These are phyloP conservation scores for Agrocybe pediades DNA, from an alignment of 768 basidiomycete genomes.

Conservation along the genomic window DNA sequence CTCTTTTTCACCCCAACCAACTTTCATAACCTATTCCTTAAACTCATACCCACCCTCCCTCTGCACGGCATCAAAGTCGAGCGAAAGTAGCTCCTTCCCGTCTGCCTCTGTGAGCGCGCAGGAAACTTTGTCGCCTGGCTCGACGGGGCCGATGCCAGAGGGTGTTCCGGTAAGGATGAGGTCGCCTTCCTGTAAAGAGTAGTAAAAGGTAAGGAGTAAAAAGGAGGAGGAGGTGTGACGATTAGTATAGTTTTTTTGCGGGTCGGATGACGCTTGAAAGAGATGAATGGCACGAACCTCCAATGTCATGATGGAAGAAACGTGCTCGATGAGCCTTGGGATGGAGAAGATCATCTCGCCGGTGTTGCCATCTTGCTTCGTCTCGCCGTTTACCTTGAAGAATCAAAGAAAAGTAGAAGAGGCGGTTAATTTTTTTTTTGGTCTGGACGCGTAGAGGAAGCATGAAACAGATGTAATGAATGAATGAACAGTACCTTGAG, in stretches of 20 bases:
- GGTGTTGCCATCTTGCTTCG: constrained; percentile 86
- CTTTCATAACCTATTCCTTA: constrained; percentile 28
- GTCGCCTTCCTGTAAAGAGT: constrained; percentile 72
- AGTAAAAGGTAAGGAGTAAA: background rate
- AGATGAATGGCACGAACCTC: constrained; percentile 62
- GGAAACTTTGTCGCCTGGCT: constrained; percentile 75
- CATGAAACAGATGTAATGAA: no score
- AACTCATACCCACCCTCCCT: constrained; percentile 63
- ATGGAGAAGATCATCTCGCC: constrained; percentile 92
- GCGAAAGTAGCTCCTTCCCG: constrained; percentile 57
- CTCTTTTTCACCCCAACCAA: constrained; percentile 1
- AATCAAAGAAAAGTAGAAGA: background rate
- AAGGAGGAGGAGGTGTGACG: background rate
- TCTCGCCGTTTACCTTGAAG: constrained; percentile 74
- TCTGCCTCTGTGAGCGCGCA: constrained; percentile 64
- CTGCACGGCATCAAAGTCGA: constrained; percentile 66
- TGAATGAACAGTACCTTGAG: constrained; percentile 59
- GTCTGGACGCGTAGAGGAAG: no score
- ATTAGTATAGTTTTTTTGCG: no score
- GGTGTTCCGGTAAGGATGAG: constrained; percentile 93
- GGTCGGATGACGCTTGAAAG: no score
- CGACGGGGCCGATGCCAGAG: constrained; percentile 81
- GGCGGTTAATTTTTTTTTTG: background rate
- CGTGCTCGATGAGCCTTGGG: constrained; percentile 83
- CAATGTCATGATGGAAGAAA: constrained; percentile 96